phyloP scores from a whole-genome alignment of 495 filamentous ascomycete species.

The Tuber microsphaerosporum region DNA sequence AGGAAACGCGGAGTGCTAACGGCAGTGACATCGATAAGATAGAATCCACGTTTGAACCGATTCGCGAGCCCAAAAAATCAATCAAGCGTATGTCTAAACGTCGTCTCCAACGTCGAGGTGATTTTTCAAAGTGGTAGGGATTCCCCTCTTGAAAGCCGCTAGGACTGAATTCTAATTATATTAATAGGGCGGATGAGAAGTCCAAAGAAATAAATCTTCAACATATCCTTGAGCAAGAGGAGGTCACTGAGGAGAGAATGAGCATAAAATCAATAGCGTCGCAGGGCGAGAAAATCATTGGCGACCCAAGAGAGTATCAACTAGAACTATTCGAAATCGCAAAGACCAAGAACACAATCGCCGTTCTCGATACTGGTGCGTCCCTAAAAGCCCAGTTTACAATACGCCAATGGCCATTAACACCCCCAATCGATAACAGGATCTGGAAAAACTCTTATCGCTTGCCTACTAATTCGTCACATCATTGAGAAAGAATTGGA shows the following conservation, averaged over 20 bases:
- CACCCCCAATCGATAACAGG: constrained; percentile 47
- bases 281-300: constrained; percentile 52
- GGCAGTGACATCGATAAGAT: background rate
- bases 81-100: constrained; percentile 47
- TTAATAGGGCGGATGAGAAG: constrained; percentile 34
- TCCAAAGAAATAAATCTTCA: constrained; percentile 31
- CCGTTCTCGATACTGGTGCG: constrained; percentile 85
- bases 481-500: constrained; percentile 72
- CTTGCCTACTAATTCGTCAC: constrained; percentile 74
- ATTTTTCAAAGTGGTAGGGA: constrained; percentile 50
- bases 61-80: background rate
- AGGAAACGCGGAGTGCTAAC: background rate
- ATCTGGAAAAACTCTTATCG: constrained; percentile 95
- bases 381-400: background rate
- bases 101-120: constrained; percentile 49
- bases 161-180: background rate
- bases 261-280: constrained; percentile 44
- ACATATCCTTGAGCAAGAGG: constrained; percentile 18
- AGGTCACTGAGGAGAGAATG: constrained; percentile 43
- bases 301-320: constrained; percentile 82
- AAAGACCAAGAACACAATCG: constrained; percentile 80
- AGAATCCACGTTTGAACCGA: background rate
- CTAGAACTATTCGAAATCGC: constrained; percentile 85
- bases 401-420: background rate
- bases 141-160: background rate